Evolutionary conservation across 2,329 filamentous ascomycete genomes (phyloP).

Genomic region (Beauveria scarabaeidicola): DNA sequence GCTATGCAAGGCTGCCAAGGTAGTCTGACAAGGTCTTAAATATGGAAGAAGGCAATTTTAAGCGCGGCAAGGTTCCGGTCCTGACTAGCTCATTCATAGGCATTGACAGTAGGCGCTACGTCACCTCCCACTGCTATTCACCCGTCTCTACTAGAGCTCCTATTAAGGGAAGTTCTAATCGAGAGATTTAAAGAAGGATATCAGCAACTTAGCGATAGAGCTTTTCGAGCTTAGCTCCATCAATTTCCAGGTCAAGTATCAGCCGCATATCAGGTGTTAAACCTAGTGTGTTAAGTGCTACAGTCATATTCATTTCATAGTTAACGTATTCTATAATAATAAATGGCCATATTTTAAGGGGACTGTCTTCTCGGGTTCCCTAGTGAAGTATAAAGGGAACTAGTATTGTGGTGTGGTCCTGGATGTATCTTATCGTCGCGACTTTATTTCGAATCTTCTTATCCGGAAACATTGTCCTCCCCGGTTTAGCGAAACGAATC

Average conservation of each 20-base stretch:
- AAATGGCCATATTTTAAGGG: constrained; percentile 12
- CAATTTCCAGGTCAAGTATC: constrained; percentile 6
- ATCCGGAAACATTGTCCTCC: constrained; percentile 12
- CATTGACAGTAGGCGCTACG: not conserved
- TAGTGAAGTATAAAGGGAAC: constrained; percentile 13
- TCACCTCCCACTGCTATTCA: not conserved
- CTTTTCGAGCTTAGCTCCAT: constrained; percentile 5
- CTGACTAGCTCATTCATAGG: not conserved
- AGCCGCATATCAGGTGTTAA: not conserved
- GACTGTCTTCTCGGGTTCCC: constrained; percentile 13
- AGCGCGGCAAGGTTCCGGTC: not conserved
- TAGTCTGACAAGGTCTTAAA: not conserved
- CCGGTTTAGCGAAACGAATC: constrained; percentile 12
- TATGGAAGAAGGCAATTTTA: not conserved
- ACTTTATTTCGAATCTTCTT: constrained; percentile 13
- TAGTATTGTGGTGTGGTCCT: constrained; percentile 11
- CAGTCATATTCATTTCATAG: not conserved
- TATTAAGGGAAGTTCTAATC: not conserved
- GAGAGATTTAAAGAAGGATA: constrained; percentile 3
- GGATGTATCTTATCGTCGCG: constrained; percentile 11
- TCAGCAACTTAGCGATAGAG: constrained; percentile 9
- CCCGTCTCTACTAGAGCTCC: not conserved
- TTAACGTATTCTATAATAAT: constrained; percentile 15
- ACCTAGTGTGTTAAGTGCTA: constrained; percentile 10
- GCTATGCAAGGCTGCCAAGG: not conserved